Conservation (phyloP, 192 early-diverging fungal genomes). For the Entophlyctis helioformis region DNA sequence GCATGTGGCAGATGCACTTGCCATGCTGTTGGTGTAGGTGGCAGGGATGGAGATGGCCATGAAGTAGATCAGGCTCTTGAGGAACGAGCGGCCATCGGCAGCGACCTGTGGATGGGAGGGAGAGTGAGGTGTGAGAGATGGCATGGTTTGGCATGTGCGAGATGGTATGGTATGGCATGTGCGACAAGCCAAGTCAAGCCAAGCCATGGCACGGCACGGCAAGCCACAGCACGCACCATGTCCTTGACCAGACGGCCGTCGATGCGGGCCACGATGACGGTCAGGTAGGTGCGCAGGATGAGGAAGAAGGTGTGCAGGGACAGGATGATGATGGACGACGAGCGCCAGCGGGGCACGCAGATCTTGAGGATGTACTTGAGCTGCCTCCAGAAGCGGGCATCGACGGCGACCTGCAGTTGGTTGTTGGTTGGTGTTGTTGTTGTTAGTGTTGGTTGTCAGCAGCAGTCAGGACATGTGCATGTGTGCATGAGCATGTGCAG, state of each 20-base stretch:
- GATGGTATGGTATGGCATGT: too few relatives aligned
- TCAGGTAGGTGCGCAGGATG: slow-evolving; percentile 80
- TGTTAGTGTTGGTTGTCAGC: neutral
- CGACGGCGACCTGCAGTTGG: slow-evolving; percentile 38
- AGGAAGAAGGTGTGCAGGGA: slow-evolving; percentile 75
- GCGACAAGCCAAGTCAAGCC: too few relatives aligned
- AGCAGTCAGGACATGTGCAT: neutral
- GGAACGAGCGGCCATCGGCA: slow-evolving; percentile 40
- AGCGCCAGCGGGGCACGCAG: slow-evolving; percentile 67
- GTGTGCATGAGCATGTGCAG: neutral
- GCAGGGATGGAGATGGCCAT: slow-evolving; percentile 89
- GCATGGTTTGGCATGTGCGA: too few relatives aligned
- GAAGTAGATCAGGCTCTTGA: slow-evolving; percentile 78
- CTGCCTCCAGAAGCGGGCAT: slow-evolving; percentile 61
- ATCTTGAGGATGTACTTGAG: slow-evolving; percentile 90
- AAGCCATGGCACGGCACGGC: too few relatives aligned
- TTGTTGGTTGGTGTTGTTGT: too few relatives aligned
- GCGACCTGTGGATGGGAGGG: too few relatives aligned
- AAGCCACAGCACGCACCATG: too few relatives aligned
- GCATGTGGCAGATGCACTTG: too few relatives aligned
- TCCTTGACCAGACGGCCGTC: slow-evolving; percentile 93
- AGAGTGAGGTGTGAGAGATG: too few relatives aligned
- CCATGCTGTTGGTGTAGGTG: slow-evolving; percentile 76
- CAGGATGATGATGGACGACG: slow-evolving; percentile 72
- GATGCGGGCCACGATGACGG: slow-evolving; percentile 81